Base-by-base conservation (phyloP, 140 eudicot species). In the Oenanthe javanica region DNA sequence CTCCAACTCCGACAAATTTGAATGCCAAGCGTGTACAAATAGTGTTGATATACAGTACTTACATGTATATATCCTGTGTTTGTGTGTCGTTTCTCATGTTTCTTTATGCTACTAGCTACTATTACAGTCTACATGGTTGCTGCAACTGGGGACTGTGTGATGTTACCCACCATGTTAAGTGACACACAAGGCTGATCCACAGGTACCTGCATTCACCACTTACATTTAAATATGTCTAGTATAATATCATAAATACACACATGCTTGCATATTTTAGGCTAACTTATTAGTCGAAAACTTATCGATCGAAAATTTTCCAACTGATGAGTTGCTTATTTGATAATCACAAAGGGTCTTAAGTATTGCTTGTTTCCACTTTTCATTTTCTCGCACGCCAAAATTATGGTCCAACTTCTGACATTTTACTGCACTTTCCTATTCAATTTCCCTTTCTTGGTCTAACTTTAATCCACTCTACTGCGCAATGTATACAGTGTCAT, bases 141-240 rank as follows among this genome's bases (percentile, higher is more conserved):
- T 13, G 49, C 76, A 71, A 40, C 76, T 5, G 93, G 91, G 8
- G 93, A 89, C 31, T 59, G 83, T 46, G 93, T 89, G 79, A 89
- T 87, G 83, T 73, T 79, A 73, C 88, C 89, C 81, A 89, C 86
- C 91, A 89, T 89, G 67, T 84, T 80, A 75, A 87, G 81, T 63
- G 91, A 27, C 4, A 87, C 84, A 77, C 93, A 89, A 1, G 93
- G 93, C 86, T 85, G 89, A 84, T 87, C 89, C 45, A 82, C 83
- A 2, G 93, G 93, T 42, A 89, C 91, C 93, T 89, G 82, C 67
- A 84, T 3, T 4, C 47, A 36, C 47, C 49, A 18, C 14, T 13
- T 21, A 31, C 10, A 27, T 11, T 3, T n/a, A 67, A n/a, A 23
- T 14, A 31, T 1, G 0, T 59, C 25, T 57, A 57, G 27, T 18